Base-by-base conservation (phyloP, 139 green algal species). In the Closterium sp. region DNA sequence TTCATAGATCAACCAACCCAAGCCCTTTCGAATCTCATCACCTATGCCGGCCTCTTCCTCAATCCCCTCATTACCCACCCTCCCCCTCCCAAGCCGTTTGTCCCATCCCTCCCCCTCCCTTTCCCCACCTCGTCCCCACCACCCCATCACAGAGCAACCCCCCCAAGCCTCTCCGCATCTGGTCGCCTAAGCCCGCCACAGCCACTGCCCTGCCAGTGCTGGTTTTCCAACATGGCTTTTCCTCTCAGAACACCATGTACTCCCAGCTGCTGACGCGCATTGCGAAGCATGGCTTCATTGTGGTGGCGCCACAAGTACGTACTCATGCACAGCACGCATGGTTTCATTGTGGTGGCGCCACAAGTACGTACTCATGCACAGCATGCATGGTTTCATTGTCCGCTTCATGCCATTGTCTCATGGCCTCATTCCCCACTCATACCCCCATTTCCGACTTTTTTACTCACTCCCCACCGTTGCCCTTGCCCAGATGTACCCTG, bases 271-370 rank as follows among this genome's bases (percentile, higher is more conserved):
- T 93, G 10, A 34, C 30, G 19, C 91, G 94, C 64, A 33, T 93
- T 5, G 91, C 91, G 10, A 94, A 91, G 23, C 76, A 93, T 38
- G 91, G 91, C 23, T 93, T 84, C 89, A 93, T 93, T 35, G 84
- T 93, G 10, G 43, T 93, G 16, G 91, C 91, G 9, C 91, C 91
- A 0, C 91, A 93, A 90, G 91, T 93, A n/a, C n/a, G n/a, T n/a
- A n/a, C n/a, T n/a, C n/a, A n/a, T n/a, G n/a, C n/a, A n/a, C n/a
- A n/a, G n/a, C 38, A 66, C 10, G 38, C 8, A 66, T 66, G 89
- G n/a, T 90, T 93, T 31, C 32, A 89, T 10, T 85, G 87, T 19
- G 55, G 55, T 76, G 55, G 55, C 91, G 9, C 91, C 91, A 0
- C 91, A 93, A 90, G 91, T 93, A n/a, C n/a, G n/a, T n/a, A n/a